These are phyloP conservation scores for Striga asiatica DNA, from an alignment of 257 asterid species.

Conservation along the genomic window DNA sequence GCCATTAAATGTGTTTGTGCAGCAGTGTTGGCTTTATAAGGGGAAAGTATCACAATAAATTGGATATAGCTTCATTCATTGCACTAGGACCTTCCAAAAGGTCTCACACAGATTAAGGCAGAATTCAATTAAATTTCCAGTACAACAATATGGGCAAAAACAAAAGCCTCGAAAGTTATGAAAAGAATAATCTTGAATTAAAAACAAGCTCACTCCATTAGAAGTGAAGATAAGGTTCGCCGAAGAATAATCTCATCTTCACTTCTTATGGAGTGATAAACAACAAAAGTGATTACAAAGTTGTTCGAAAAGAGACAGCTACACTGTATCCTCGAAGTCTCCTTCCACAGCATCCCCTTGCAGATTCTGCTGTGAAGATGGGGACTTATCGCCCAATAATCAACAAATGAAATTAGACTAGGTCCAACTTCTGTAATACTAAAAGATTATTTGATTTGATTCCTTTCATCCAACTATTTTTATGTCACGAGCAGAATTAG, in stretches of 20 bases:
- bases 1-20: too few relatives aligned
- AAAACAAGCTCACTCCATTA: conserved; percentile 1
- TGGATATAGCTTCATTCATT: conserved; percentile 14
- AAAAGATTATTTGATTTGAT: too few relatives aligned
- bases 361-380: conserved; percentile 87
- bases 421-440: too few relatives aligned
- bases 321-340: conserved; percentile 96
- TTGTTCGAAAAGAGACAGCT: conserved; percentile 1
- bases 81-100: conserved; percentile 8
- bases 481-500: too few relatives aligned
- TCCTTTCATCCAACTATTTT: too few relatives aligned
- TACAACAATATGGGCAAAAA: background rate
- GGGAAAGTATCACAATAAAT: too few relatives aligned
- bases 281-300: background rate
- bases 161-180: background rate
- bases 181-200: conserved; percentile 12
- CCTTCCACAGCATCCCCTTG: conserved; percentile 91
- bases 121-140: background rate
- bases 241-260: too few relatives aligned
- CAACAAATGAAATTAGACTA: too few relatives aligned
- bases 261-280: too few relatives aligned
- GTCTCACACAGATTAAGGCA: background rate
- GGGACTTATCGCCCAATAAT: conserved; percentile 88
- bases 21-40: too few relatives aligned
- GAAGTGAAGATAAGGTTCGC: conserved; percentile 70